Percentiles rank a stretch among this genome's conserved stretches.
Conservation (phyloP, 2,329 filamentous ascomycete genomes). For the Colletotrichum costaricense region DNA sequence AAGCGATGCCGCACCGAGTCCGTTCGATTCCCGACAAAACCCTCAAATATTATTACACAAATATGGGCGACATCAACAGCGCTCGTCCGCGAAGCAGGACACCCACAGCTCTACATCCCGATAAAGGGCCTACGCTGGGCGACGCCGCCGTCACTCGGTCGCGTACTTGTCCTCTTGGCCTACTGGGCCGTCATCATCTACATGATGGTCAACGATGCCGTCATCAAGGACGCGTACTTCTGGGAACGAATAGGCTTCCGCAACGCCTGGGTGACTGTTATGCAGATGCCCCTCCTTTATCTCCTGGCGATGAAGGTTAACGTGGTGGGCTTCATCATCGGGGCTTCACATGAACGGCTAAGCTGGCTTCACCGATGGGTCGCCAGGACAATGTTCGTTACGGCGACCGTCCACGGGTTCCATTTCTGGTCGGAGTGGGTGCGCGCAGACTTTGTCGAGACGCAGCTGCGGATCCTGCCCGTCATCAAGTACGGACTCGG, state of each 20-base stretch:
- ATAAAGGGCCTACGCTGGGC: constrained; percentile 62
- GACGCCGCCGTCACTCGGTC: constrained; percentile 69
- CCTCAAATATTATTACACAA: constrained; percentile 57
- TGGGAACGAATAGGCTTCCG: constrained; percentile 76
- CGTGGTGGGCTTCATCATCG: constrained; percentile 69
- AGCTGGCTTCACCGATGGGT: constrained; percentile 83
- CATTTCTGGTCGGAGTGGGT: constrained; percentile 76
- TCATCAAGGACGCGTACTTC: constrained; percentile 65
- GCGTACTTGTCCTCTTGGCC: constrained; percentile 60
- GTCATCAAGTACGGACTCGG: constrained; percentile 69
- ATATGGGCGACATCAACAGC: constrained; percentile 70
- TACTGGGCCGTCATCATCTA: constrained; percentile 71
- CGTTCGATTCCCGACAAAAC: constrained; percentile 62
- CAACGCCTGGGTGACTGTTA: constrained; percentile 74
- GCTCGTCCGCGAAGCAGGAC: constrained; percentile 64
- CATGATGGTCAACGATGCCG: constrained; percentile 63
- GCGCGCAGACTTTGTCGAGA: constrained; percentile 66
- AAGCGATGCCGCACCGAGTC: constrained; percentile 56
- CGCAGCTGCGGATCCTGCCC: constrained; percentile 69
- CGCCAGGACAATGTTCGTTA: constrained; percentile 75
- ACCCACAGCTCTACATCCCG: constrained; percentile 65
- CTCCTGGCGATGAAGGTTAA: constrained; percentile 70
- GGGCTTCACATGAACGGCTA: constrained; percentile 74
- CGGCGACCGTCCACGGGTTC: constrained; percentile 75
- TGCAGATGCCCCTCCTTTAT: constrained; percentile 73